These are phyloP conservation scores for Tricholoma sp. DNA, from an alignment of 768 basidiomycete species.

Conservation along the genomic window DNA sequence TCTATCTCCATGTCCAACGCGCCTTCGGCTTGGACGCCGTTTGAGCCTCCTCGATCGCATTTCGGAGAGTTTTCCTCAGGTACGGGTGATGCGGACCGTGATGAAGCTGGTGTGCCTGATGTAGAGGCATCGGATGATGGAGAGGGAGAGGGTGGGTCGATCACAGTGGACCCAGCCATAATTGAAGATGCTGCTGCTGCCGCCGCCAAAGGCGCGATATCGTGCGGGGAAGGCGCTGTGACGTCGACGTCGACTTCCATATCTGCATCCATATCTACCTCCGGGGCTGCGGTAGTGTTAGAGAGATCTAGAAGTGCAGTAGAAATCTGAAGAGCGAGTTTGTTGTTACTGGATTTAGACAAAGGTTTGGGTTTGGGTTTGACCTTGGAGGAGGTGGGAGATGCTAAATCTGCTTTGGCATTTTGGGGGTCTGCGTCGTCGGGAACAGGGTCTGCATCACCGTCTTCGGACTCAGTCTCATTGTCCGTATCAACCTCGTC, in stretches of 20 bases:
- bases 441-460: slow-evolving; percentile 5
- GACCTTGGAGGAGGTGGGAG: not conserved
- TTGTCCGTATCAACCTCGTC: slow-evolving; percentile 16
- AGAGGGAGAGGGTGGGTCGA: slow-evolving; percentile 33
- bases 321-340: not conserved
- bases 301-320: not conserved
- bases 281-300: not conserved
- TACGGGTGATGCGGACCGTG: slow-evolving; percentile 38
- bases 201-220: slow-evolving; percentile 25
- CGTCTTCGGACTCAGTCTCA: slow-evolving; percentile 22
- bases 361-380: not conserved
- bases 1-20: slow-evolving; percentile 13
- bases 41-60: not conserved
- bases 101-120: slow-evolving; percentile 27
- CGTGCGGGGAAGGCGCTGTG: slow-evolving; percentile 21
- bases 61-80: slow-evolving; percentile 13
- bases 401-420: slow-evolving; percentile 9
- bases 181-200: slow-evolving; percentile 43
- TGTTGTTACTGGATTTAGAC: not conserved
- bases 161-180: slow-evolving; percentile 38
- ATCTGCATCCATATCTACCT: slow-evolving; percentile 3
- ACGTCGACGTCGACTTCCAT: slow-evolving; percentile 25
- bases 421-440: slow-evolving; percentile 21
- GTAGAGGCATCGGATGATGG: slow-evolving; percentile 25
- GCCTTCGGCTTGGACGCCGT: not conserved